Percentiles rank a stretch among this genome's conserved stretches.
Conservation (phyloP, 176 grass and related monocot genomes). For the Musa beccarii region DNA sequence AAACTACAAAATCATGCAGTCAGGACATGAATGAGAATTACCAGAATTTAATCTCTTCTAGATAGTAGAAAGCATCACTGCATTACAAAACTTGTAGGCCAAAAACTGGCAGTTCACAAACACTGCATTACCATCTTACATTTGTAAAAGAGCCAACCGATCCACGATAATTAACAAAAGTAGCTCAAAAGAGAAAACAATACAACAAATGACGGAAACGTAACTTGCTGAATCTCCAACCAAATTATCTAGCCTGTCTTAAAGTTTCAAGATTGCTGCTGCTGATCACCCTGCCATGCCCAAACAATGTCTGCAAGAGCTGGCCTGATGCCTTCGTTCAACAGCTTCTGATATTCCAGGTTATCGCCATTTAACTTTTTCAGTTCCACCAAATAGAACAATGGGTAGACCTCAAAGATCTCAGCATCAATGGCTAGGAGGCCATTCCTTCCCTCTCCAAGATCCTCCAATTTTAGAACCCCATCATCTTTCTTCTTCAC, state of each 20-base stretch:
- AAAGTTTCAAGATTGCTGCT: background rate
- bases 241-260: background rate
- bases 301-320: conserved; percentile 81
- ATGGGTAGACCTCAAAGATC: conserved; percentile 69
- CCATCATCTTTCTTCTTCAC: conserved; percentile 78
- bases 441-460: conserved; percentile 78
- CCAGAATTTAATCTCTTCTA: no score
- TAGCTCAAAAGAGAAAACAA: no score
- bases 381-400: conserved; percentile 76
- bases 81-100: no score
- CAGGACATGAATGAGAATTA: no score
- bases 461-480: conserved; percentile 42
- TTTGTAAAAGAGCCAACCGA: no score
- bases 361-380: conserved; percentile 75
- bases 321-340: conserved; percentile 78
- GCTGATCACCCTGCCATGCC: conserved; percentile 68
- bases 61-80: no score
- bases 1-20: no score
- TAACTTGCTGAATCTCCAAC: background rate
- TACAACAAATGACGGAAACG: no score
- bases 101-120: no score
- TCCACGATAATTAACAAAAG: no score
- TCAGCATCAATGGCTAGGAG: conserved; percentile 60
- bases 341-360: conserved; percentile 59
- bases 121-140: no score